Evolutionary conservation across 106 monocot species (phyloP).

Genomic region (Dioscorea dumetorum): DNA sequence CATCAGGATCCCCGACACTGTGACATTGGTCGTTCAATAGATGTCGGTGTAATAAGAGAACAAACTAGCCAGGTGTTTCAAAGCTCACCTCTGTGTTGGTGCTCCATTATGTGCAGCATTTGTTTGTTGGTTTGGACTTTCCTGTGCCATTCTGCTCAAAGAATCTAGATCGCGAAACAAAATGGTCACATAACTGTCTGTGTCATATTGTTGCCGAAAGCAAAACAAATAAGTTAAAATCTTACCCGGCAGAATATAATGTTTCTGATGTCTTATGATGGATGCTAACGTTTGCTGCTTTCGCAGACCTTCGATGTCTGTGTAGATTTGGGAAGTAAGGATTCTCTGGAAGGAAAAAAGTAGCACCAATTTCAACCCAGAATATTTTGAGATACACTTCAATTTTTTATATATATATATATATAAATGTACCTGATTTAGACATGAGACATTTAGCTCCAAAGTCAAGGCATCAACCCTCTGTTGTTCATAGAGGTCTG

Average conservation of each 20-base stretch:
- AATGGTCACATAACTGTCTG: background rate
- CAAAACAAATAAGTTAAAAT: background rate
- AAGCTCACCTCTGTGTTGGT: conserved; percentile 8
- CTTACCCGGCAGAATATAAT: conserved; percentile 88
- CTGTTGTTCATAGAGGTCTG: conserved; percentile 85
- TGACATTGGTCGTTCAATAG: too few species aligned
- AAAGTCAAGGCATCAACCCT: conserved; percentile 45
- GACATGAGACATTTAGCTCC: conserved; percentile 67
- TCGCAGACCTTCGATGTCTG: conserved; percentile 64
- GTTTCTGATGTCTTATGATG: conserved; percentile 74
- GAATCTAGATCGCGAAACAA: conserved; percentile 33
- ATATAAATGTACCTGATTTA: conserved; percentile 63
- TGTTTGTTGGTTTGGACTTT: conserved; percentile 11
- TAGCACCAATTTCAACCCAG: conserved; percentile 4
- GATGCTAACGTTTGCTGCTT: conserved; percentile 47
- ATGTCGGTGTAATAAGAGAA: too few species aligned
- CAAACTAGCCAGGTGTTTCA: too few species aligned
- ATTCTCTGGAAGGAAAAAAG: conserved; percentile 29
- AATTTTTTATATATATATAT: conserved; percentile 4
- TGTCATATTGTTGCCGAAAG: background rate
- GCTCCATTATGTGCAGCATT: conserved; percentile 17
- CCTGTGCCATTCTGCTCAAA: conserved; percentile 20
- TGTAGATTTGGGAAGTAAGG: conserved; percentile 66
- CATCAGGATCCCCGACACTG: too few species aligned
- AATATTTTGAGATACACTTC: too few species aligned